Conservation (phyloP, 257 asterid genomes). For the Cynanchum wilfordii region DNA sequence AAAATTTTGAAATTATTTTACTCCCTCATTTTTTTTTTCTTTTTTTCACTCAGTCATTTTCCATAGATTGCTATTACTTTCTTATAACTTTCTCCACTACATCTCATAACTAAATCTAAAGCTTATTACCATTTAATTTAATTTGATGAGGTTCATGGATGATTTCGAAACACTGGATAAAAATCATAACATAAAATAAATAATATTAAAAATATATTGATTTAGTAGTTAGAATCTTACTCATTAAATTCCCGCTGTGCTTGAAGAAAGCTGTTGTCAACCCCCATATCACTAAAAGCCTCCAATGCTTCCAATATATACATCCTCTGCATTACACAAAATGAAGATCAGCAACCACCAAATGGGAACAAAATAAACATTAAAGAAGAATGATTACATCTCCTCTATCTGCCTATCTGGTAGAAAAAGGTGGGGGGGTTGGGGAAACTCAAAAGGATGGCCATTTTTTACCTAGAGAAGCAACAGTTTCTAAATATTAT, state of each 20-base stretch:
- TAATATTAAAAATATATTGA: background rate
- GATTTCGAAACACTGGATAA: background rate
- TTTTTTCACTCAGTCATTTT: too few species aligned
- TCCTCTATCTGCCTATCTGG: background rate
- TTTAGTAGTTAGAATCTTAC: slow-evolving; percentile 38
- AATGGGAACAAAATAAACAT: background rate
- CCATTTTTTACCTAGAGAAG: background rate
- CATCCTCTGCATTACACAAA: slow-evolving; percentile 58
- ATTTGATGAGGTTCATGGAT: background rate
- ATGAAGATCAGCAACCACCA: background rate
- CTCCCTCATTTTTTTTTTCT: background rate
- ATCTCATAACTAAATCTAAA: too few species aligned
- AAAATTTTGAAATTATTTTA: background rate
- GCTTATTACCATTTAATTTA: too few species aligned
- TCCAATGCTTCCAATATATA: slow-evolving; percentile 68
- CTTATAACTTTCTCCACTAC: too few species aligned
- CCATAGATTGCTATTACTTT: too few species aligned
- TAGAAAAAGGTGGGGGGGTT: background rate
- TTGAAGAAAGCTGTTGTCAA: slow-evolving; percentile 42
- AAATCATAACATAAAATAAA: background rate
- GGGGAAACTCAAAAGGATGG: background rate
- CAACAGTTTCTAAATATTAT: background rate
- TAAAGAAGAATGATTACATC: background rate
- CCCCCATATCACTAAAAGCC: slow-evolving; percentile 61
- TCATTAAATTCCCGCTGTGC: slow-evolving; percentile 70